Evolutionary conservation across 1,284 basidiomycete genomes (phyloP).

Genomic region (Schizopora paradoxa): DNA sequence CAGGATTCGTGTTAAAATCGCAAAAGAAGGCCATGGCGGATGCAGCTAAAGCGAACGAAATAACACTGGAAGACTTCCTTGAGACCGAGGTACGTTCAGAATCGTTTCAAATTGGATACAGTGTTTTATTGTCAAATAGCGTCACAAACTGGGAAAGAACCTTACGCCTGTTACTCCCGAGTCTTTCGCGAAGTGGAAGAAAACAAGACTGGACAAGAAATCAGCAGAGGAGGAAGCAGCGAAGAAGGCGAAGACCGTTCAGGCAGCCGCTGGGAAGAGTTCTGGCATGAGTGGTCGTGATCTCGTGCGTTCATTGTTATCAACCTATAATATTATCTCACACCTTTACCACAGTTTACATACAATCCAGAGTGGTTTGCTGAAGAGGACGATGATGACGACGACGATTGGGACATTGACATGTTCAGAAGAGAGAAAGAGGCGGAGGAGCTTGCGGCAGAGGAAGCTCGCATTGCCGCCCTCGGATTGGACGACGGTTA

Average conservation of each 20-base stretch:
- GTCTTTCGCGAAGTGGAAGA: constrained; percentile 93
- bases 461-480: constrained; percentile 33
- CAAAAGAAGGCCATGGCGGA: constrained; percentile 84
- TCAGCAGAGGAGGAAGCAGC: constrained; percentile 77
- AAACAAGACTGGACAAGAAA: constrained; percentile 90
- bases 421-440: constrained; percentile 60
- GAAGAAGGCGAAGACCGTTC: constrained; percentile 81
- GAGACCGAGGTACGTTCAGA: constrained; percentile 78
- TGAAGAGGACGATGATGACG: constrained; percentile 76
- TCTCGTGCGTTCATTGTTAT: constrained; percentile 53
- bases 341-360: constrained; percentile 60
- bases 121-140: constrained; percentile 39
- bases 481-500: constrained; percentile 25
- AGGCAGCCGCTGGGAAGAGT: constrained; percentile 86
- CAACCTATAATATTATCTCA: constrained; percentile 9
- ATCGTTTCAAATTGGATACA: constrained; percentile 1
- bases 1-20: constrained; percentile 92
- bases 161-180: constrained; percentile 96
- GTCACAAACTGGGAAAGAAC: constrained; percentile 90
- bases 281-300: constrained; percentile 94
- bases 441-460: constrained; percentile 47
- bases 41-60: constrained; percentile 83
- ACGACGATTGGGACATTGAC: constrained; percentile 68
- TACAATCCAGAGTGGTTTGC: constrained; percentile 96
- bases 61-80: constrained; percentile 95